Conservation (phyloP, 2,329 filamentous ascomycete species). For the Aquanectria penicillioides region DNA sequence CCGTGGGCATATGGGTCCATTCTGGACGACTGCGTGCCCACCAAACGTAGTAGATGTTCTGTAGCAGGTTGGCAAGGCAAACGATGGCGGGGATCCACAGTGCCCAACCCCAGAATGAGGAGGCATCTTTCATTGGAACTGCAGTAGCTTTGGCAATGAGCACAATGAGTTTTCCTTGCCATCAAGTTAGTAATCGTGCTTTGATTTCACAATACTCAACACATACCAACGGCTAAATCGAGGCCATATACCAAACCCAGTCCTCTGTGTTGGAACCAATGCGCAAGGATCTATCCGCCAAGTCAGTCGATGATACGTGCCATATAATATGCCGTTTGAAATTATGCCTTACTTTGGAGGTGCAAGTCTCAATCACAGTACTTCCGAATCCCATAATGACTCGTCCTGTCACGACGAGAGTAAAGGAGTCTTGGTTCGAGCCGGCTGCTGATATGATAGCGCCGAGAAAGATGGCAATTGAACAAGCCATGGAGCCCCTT, state of each 20-base stretch:
- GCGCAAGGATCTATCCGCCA: conserved; percentile 34
- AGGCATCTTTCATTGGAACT: conserved; percentile 39
- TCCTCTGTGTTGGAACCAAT: conserved; percentile 40
- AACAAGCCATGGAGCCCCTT: conserved; percentile 38
- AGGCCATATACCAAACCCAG: conserved; percentile 38
- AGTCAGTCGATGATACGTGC: too few relatives aligned
- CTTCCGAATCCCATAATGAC: conserved; percentile 42
- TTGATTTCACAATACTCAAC: not conserved
- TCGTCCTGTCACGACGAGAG: conserved; percentile 33
- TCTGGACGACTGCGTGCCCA: conserved; percentile 35
- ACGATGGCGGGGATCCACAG: conserved; percentile 40
- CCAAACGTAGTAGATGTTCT: conserved; percentile 37
- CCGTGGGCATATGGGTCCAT: conserved; percentile 38
- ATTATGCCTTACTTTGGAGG: conserved; percentile 37
- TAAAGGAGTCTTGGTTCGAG: conserved; percentile 33
- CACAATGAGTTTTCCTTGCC: conserved; percentile 34
- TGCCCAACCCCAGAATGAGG: conserved; percentile 42
- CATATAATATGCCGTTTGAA: not conserved
- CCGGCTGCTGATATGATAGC: conserved; percentile 37
- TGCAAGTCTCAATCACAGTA: conserved; percentile 39
- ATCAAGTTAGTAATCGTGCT: not conserved
- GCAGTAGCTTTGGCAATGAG: conserved; percentile 39
- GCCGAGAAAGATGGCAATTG: conserved; percentile 35
- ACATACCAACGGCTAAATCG: conserved; percentile 33
- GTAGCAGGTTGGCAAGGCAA: conserved; percentile 33